Conservation (phyloP, 768 basidiomycete genomes). For the Trametes coccinea region DNA sequence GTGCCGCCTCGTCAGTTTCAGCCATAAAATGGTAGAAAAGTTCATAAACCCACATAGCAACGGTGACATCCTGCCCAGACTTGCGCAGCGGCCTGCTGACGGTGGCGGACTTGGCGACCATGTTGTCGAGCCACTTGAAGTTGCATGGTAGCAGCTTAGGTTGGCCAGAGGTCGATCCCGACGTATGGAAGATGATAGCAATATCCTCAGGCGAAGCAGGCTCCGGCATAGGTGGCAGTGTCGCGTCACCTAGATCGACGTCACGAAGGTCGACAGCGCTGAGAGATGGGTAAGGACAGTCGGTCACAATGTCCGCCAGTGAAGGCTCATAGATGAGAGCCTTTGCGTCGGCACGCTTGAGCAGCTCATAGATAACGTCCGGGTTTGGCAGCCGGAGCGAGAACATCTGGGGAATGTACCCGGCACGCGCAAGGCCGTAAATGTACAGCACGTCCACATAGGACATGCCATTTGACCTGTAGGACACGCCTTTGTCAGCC, state of each 20-base stretch:
- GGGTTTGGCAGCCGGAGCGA: slow-evolving; percentile 71
- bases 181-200: slow-evolving; percentile 71
- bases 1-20: slow-evolving; percentile 32
- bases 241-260: slow-evolving; percentile 38
- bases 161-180: slow-evolving; percentile 74
- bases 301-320: slow-evolving; percentile 44
- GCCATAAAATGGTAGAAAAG: background rate
- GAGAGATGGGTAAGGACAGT: slow-evolving; percentile 52
- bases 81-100: slow-evolving; percentile 49
- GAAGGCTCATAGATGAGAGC: slow-evolving; percentile 65
- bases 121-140: slow-evolving; percentile 58
- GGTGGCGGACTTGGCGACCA: slow-evolving; percentile 55
- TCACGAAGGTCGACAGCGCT: slow-evolving; percentile 42
- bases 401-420: slow-evolving; percentile 72
- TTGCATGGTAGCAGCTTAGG: slow-evolving; percentile 73
- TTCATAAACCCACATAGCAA: slow-evolving; percentile 57
- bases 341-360: slow-evolving; percentile 54
- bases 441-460: slow-evolving; percentile 68
- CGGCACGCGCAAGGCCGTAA: slow-evolving; percentile 60
- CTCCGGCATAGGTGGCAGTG: slow-evolving; percentile 50
- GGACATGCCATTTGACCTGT: slow-evolving; percentile 67
- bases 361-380: slow-evolving; percentile 62
- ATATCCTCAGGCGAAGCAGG: slow-evolving; percentile 33
- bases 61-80: slow-evolving; percentile 60
- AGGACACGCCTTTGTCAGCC: background rate